Percentiles rank a stretch among this genome's conserved stretches.
Evolutionary conservation across 257 asterid species (phyloP).

Genomic region (Plantago major): DNA sequence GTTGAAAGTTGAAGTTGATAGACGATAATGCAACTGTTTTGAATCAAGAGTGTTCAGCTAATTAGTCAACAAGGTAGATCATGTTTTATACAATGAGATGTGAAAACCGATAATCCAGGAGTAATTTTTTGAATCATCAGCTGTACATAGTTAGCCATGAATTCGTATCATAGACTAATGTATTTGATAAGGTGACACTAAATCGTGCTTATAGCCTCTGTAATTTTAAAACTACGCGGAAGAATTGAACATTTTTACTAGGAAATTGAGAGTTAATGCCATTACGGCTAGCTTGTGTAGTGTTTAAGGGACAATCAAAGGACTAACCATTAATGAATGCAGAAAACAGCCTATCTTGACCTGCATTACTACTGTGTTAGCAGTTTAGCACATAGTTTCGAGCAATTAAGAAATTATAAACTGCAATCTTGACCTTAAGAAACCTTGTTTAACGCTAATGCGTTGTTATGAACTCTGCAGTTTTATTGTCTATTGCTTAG

Average conservation of each 20-base stretch:
- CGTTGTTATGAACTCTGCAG: conserved; percentile 8
- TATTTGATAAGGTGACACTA: no score
- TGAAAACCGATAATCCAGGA: no score
- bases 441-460: conserved; percentile 16
- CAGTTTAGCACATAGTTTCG: conserved; percentile 27
- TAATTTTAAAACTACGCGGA: no score
- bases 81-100: no score
- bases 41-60: not conserved
- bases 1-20: no score
- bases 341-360: not conserved
- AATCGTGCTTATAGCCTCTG: no score
- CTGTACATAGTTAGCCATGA: no score
- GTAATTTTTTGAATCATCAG: no score
- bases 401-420: not conserved
- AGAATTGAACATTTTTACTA: no score
- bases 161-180: no score
- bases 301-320: not conserved
- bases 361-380: not conserved
- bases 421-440: conserved; percentile 18
- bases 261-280: no score
- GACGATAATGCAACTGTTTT: not conserved
- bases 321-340: not conserved
- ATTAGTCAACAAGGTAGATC: no score
- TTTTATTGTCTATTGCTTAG: conserved; percentile 8
- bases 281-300: not conserved